Evolutionary conservation across 441 rosid species (phyloP).

Genomic region (Corymbia calophylla): DNA sequence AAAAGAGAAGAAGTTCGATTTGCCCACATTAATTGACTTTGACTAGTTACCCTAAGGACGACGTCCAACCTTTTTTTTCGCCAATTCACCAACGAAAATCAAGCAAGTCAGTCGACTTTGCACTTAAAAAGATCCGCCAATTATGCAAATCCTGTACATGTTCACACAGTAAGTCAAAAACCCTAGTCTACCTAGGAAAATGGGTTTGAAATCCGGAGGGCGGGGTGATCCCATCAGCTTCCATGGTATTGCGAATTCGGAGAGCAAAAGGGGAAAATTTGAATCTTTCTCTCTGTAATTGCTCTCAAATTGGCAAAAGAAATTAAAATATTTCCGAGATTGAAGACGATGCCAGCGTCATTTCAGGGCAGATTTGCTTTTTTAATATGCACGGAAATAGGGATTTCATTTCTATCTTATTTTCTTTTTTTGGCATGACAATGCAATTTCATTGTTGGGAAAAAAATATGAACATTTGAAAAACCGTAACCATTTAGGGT

Average conservation of each 20-base stretch:
- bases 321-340: background rate
- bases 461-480: background rate
- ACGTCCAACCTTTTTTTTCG: no score
- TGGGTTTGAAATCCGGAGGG: no score
- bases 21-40: no score
- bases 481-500: no score
- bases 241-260: conserved; percentile 32
- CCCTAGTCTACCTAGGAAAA: no score
- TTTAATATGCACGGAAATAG: background rate
- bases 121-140: no score
- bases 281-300: background rate
- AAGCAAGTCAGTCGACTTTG: no score
- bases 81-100: no score
- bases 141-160: no score
- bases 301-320: background rate
- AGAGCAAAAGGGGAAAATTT: conserved; percentile 5
- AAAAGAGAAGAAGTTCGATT: no score
- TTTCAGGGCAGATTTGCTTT: background rate
- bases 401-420: background rate
- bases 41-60: no score
- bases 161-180: no score
- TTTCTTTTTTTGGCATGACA: background rate
- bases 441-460: background rate
- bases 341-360: background rate
- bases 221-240: conserved; percentile 65